Conservation (phyloP, 1,139 yeast species). For the Geotrichum histeridarum region DNA sequence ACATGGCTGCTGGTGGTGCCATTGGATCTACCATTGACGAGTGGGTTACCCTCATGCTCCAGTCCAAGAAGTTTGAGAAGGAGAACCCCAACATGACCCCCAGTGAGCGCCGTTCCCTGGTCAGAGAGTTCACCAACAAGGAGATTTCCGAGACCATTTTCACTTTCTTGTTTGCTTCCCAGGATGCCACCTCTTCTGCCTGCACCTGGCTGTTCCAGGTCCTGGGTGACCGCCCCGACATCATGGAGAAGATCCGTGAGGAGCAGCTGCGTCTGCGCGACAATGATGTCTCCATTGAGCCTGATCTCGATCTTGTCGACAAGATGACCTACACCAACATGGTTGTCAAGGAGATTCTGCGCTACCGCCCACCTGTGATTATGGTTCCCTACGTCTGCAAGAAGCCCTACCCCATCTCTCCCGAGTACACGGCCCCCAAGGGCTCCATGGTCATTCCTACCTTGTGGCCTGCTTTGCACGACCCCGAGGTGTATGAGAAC, state of each 20-base stretch:
- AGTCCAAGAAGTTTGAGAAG: constrained; percentile 54
- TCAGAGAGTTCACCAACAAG: constrained; percentile 80
- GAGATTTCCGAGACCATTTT: constrained; percentile 95
- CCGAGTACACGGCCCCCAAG: constrained; percentile 85
- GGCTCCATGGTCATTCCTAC: constrained; percentile 97
- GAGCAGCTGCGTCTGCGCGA: constrained; percentile 83
- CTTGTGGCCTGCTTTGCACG: constrained; percentile 90
- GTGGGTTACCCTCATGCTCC: constrained; percentile 83
- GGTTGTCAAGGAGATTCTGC: constrained; percentile 86
- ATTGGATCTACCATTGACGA: constrained; percentile 91
- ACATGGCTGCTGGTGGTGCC: constrained; percentile 70
- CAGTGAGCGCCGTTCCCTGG: constrained; percentile 51
- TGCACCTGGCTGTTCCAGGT: constrained; percentile 98
- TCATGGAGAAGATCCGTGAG: constrained; percentile 74
- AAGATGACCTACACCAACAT: constrained; percentile 80
- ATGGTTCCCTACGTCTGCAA: constrained; percentile 97
- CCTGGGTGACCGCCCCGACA: constrained; percentile 91
- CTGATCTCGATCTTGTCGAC: constrained; percentile 70
- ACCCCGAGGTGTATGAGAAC: constrained; percentile 89
- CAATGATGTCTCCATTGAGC: constrained; percentile 59
- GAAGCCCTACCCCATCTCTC: constrained; percentile 75
- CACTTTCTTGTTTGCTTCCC: constrained; percentile 94
- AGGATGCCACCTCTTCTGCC: constrained; percentile 96
- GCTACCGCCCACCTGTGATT: constrained; percentile 94
- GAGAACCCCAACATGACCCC: constrained; percentile 38